Evolutionary conservation across 208 protist genomes (phyloP).

Genomic region (Lotmaria passim): DNA sequence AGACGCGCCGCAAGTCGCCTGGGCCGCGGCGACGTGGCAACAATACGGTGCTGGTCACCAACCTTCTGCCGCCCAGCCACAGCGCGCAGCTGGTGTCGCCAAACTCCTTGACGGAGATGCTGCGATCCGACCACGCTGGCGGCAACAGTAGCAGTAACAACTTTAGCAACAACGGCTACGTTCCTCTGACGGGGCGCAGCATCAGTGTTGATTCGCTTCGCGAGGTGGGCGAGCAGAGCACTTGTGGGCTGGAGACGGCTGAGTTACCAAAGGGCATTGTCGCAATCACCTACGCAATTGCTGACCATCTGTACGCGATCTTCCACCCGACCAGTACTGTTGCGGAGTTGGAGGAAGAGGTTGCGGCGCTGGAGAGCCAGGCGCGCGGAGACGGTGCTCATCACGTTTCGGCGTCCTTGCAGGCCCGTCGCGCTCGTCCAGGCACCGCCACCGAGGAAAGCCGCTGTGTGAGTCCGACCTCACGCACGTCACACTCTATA

Average conservation of each 20-base stretch:
- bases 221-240: conserved; percentile 3
- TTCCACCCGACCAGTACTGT: conserved; percentile 18
- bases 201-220: conserved; percentile 11
- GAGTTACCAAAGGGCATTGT: conserved; percentile 28
- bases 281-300: conserved; percentile 22
- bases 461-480: conserved; percentile 2
- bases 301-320: conserved; percentile 21
- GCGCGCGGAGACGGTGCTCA: neutral
- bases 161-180: conserved; percentile 9
- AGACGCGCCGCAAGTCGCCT: conserved; percentile 6
- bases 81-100: neutral
- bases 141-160: neutral
- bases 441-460: conserved; percentile 1
- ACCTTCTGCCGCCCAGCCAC: conserved; percentile 7
- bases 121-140: neutral
- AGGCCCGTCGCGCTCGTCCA: neutral
- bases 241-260: neutral
- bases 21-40: conserved; percentile 2
- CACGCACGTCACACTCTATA: conserved; percentile 2
- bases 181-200: conserved; percentile 1
- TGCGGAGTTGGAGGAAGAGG: conserved; percentile 24
- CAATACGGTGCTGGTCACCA: conserved; percentile 15
- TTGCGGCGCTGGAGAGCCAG: neutral
- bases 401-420: neutral
- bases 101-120: conserved; percentile 11